Percentiles rank a stretch among this genome's conserved stretches.
Conservation (phyloP, 164 flowering plant species). For the Nymphaea colorata region DNA sequence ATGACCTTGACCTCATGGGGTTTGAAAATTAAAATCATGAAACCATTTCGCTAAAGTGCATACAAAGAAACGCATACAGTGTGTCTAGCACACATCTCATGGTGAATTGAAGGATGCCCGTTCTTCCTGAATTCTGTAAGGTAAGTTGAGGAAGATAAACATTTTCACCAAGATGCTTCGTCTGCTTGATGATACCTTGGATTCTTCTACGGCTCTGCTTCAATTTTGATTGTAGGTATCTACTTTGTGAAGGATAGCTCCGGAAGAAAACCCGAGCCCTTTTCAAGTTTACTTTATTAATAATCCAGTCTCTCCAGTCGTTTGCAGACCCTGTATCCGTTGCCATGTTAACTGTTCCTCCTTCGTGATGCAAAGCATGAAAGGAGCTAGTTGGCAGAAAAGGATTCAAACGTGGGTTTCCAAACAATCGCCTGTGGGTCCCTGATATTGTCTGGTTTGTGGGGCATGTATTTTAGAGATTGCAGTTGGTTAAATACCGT, state of each 20-base stretch:
- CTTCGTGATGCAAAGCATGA: slow-evolving; percentile 4
- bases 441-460: too few species aligned
- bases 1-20: too few species aligned
- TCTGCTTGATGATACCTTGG: slow-evolving; percentile 21
- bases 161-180: slow-evolving; percentile 21
- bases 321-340: slow-evolving; percentile 21
- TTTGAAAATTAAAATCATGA: too few species aligned
- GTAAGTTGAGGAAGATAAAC: slow-evolving; percentile 41
- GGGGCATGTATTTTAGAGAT: too few species aligned
- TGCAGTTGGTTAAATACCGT: too few species aligned
- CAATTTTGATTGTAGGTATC: slow-evolving; percentile 8
- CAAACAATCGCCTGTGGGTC: slow-evolving; percentile 38
- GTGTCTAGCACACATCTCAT: too few species aligned
- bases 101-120: slow-evolving; percentile 45
- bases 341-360: slow-evolving; percentile 12
- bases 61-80: too few species aligned
- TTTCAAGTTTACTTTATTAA: slow-evolving; percentile 20
- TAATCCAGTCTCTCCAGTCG: slow-evolving; percentile 47
- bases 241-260: slow-evolving; percentile 35
- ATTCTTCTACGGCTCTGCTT: slow-evolving; percentile 37
- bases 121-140: slow-evolving; percentile 51
- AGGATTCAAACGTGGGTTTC: not conserved
- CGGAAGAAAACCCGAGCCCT: slow-evolving; percentile 44
- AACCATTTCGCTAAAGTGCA: too few species aligned
- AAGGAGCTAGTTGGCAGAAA: too few species aligned